These are phyloP conservation scores for Podospora anserina DNA, from an alignment of 495 filamentous ascomycete genomes.

Conservation along the genomic window DNA sequence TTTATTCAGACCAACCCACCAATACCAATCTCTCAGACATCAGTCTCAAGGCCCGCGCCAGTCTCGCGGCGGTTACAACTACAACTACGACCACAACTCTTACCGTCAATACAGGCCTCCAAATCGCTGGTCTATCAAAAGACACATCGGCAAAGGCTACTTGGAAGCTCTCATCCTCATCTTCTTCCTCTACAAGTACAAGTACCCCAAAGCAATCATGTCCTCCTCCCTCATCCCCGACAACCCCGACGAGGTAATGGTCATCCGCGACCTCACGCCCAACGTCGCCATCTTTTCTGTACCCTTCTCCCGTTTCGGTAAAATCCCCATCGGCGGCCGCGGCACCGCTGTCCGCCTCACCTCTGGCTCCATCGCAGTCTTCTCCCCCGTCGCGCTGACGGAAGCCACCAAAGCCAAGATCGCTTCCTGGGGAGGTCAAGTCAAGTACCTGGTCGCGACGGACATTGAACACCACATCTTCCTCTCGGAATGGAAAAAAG, in stretches of 20 bases:
- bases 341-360: conserved; percentile 80
- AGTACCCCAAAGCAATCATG: conserved; percentile 26
- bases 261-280: conserved; percentile 77
- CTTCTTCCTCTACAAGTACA: background rate
- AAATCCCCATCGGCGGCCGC: conserved; percentile 77
- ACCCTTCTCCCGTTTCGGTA: conserved; percentile 81
- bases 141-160: background rate
- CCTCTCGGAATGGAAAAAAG: conserved; percentile 74
- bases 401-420: conserved; percentile 69
- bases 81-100: background rate
- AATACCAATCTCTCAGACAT: background rate
- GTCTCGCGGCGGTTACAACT: background rate
- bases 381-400: conserved; percentile 84
- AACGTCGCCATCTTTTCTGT: conserved; percentile 77
- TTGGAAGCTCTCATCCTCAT: background rate
- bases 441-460: conserved; percentile 79
- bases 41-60: background rate
- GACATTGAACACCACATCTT: conserved; percentile 95
- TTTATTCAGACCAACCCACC: background rate
- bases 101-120: background rate
- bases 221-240: conserved; percentile 45
- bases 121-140: background rate
- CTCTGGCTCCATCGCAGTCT: conserved; percentile 77
- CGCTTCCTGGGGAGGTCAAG: conserved; percentile 60
- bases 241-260: conserved; percentile 78